Conservation (phyloP, 2,329 filamentous ascomycete genomes). For the Fusarium sp. region DNA sequence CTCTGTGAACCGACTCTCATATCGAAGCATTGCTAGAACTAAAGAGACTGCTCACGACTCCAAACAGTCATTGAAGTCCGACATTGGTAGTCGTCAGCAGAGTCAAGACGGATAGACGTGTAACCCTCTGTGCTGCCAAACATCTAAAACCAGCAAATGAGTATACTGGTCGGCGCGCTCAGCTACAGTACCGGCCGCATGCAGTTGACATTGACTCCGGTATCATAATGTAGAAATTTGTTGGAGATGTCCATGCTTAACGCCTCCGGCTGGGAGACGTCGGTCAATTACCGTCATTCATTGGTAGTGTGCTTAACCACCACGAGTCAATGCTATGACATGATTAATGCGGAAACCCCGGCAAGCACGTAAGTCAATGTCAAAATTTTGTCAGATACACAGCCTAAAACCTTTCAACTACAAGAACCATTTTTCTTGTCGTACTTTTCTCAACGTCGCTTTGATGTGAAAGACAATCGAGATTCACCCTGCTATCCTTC, state of each 20-base stretch:
- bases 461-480: not conserved
- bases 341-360: constrained; percentile 6
- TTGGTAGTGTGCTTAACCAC: not conserved
- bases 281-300: too few species aligned
- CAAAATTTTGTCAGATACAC: not conserved
- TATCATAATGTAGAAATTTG: not conserved
- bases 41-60: not conserved
- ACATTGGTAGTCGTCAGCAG: not conserved
- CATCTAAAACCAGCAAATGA: not conserved
- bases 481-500: not conserved
- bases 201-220: not conserved
- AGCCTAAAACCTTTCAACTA: too few species aligned
- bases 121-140: not conserved
- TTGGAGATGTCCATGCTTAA: not conserved
- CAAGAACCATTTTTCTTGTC: not conserved
- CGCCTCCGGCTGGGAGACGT: not conserved
- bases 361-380: constrained; percentile 9
- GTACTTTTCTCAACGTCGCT: not conserved
- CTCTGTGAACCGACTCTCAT: not conserved
- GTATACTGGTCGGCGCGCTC: not conserved
- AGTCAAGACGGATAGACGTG: not conserved
- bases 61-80: not conserved
- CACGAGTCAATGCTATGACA: constrained; percentile 11
- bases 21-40: not conserved
- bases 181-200: not conserved